A percentile compares a stretch with the other conserved stretches of the same genome.
These are phyloP conservation scores for Ambrosia hybrid DNA, from an alignment of 140 eudicot genomes.

Conservation along the genomic window DNA sequence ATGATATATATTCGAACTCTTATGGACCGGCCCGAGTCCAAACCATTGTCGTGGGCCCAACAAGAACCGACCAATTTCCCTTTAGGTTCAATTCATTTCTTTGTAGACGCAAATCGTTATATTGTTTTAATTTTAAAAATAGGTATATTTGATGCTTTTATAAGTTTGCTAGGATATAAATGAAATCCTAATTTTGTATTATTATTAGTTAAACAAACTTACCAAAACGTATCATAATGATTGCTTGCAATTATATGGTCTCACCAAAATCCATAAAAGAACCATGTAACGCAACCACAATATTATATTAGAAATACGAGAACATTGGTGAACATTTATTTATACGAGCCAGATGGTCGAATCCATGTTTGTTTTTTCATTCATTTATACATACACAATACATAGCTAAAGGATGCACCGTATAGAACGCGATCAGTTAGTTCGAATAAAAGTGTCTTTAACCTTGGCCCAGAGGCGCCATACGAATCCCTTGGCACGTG, in stretches of 20 bases:
- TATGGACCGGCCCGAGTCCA: too few species aligned
- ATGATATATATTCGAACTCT: too few species aligned
- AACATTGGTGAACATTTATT: background rate
- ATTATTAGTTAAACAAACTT: background rate
- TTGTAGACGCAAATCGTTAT: too few species aligned
- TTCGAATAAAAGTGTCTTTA: constrained; percentile 33
- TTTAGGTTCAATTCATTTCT: too few species aligned
- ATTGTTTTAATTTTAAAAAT: too few species aligned
- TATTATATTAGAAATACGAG: background rate
- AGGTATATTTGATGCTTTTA: too few species aligned
- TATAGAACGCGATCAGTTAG: background rate
- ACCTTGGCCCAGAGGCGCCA: constrained; percentile 57
- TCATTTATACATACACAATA: constrained; percentile 11
- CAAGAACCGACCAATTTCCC: too few species aligned
- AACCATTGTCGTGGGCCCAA: too few species aligned
- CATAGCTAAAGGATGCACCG: background rate
- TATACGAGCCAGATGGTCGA: background rate
- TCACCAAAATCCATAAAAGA: background rate
- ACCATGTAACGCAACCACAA: background rate
- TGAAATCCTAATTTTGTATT: too few species aligned
- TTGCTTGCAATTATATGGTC: background rate
- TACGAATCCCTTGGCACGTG: constrained; percentile 34
- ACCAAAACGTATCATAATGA: background rate
- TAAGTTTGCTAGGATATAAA: too few species aligned
- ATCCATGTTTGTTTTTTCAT: background rate